phyloP scores from a whole-genome alignment of 1,284 basidiomycete genomes.

The Sporisorium iseilematis-ciliati region DNA sequence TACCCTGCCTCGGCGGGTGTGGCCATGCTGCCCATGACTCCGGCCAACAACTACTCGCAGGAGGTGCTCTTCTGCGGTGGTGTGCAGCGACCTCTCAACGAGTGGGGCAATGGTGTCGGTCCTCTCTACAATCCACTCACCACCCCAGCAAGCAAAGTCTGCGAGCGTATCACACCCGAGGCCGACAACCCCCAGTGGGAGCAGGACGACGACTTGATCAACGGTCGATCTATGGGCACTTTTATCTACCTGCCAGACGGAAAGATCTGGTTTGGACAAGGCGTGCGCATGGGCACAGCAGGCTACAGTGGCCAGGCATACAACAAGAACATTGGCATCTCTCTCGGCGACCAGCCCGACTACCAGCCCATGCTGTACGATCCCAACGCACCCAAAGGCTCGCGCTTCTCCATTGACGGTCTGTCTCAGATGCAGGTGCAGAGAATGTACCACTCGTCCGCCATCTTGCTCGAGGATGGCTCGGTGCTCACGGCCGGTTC shows the following conservation, averaged over 20 bases:
- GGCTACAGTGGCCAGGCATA: slow-evolving; percentile 84
- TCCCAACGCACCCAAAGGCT: slow-evolving; percentile 75
- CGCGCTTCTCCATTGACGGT: slow-evolving; percentile 76
- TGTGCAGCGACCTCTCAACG: slow-evolving; percentile 72
- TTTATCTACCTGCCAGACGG: slow-evolving; percentile 81
- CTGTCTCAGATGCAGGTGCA: slow-evolving; percentile 80
- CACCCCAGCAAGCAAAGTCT: slow-evolving; percentile 48
- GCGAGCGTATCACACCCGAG: slow-evolving; percentile 59
- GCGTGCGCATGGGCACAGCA: slow-evolving; percentile 70
- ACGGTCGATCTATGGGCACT: slow-evolving; percentile 59
- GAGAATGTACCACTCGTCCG: slow-evolving; percentile 78
- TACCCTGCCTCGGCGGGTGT: slow-evolving; percentile 92
- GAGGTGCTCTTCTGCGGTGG: slow-evolving; percentile 91
- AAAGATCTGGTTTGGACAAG: slow-evolving; percentile 69
- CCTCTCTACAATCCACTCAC: slow-evolving; percentile 50
- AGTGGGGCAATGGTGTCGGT: slow-evolving; percentile 60
- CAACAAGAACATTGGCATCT: slow-evolving; percentile 64
- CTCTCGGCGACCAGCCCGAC: slow-evolving; percentile 74
- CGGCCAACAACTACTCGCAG: slow-evolving; percentile 86
- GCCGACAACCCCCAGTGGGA: slow-evolving; percentile 38
- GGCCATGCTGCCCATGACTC: slow-evolving; percentile 89
- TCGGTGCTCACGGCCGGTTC: slow-evolving; percentile 90
- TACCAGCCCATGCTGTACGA: slow-evolving; percentile 81
- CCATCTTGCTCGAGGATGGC: slow-evolving; percentile 83
- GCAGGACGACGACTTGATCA: slow-evolving; percentile 57